These are phyloP conservation scores for Pseudoperonospora humuli DNA, from an alignment of 352 stramenopile species.

Conservation along the genomic window DNA sequence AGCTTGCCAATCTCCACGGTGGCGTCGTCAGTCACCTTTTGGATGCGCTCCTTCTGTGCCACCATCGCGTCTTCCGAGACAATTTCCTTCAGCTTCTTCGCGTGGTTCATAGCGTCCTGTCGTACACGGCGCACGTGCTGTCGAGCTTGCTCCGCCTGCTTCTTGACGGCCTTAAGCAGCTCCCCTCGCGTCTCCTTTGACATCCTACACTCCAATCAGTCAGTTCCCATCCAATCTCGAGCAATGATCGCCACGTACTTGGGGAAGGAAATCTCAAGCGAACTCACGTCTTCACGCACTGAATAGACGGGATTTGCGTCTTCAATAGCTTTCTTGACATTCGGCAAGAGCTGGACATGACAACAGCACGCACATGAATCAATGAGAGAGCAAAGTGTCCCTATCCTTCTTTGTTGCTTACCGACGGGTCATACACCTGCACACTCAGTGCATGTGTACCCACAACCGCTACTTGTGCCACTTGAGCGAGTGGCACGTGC, in stretches of 20 bases:
- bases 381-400: constrained; percentile 1
- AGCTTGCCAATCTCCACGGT: constrained; percentile 68
- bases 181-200: constrained; percentile 77
- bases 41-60: constrained; percentile 66
- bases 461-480: constrained; percentile 67
- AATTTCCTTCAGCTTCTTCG: constrained; percentile 76
- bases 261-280: constrained; percentile 72
- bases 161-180: constrained; percentile 72
- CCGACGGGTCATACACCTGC: constrained; percentile 74
- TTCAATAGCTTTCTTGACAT: constrained; percentile 72
- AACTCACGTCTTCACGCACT: constrained; percentile 54
- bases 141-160: constrained; percentile 71
- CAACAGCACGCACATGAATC: background rate
- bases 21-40: constrained; percentile 70
- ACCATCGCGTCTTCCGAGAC: constrained; percentile 77
- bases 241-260: constrained; percentile 39
- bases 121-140: constrained; percentile 80
- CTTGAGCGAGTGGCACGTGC: constrained; percentile 64
- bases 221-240: background rate
- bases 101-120: constrained; percentile 77
- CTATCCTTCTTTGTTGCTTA: constrained; percentile 17
- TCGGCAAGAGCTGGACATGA: constrained; percentile 40
- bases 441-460: constrained; percentile 59
- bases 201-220: constrained; percentile 41
- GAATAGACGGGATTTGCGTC: constrained; percentile 69